Base-by-base conservation (phyloP, 768 basidiomycete species). In the Russula olivacea region DNA sequence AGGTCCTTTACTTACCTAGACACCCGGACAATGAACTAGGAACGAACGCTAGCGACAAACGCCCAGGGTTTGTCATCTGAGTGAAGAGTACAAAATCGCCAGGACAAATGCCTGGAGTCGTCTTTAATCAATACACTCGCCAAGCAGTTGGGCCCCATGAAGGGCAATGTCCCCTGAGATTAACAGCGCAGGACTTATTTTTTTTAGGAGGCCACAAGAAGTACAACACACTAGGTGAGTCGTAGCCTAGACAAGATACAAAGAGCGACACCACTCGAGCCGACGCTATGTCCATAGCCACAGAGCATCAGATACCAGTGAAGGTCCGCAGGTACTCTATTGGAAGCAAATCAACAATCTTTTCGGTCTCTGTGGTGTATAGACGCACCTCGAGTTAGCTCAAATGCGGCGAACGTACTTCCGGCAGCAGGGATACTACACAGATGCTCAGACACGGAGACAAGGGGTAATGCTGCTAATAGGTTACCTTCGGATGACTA, bases 371-470 rank as follows among this genome's bases (percentile, higher is more conserved):
- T 59, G 6, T 2, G n/a, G 5, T 17, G 19, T 6, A 21, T n/a
- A 9, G 11, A 68, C 80, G 59, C 57, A 86, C 87, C 87, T 77
- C 91, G 76, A 0, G 87, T 91, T 30, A 94, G 70, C 72, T 97
- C 93, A 69, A 89, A 97, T 0, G 89, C 89, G 12, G 90, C 87
- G 68, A 97, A 96, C 3, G 94, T 97, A 67, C 87, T 86, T 48
- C 85, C 94, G 14, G 93, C 93, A 6, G 94, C 91, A 15, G 94
- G 94, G 69, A 95, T 92, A 74, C 92, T 93, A 66, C 53, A 38
- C 17, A 68, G 63, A 28, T 15, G 25, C 15, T 58, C 48, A 61
- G 59, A 45, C 25, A 48, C n/a, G 19, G 52, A 48, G n/a, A 19
- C 21, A 21, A 15, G 14, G 43, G 14, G 43, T 4, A 19, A 48